phyloP scores from a whole-genome alignment of 2,329 filamentous ascomycete species.

The Dothistroma pini region DNA sequence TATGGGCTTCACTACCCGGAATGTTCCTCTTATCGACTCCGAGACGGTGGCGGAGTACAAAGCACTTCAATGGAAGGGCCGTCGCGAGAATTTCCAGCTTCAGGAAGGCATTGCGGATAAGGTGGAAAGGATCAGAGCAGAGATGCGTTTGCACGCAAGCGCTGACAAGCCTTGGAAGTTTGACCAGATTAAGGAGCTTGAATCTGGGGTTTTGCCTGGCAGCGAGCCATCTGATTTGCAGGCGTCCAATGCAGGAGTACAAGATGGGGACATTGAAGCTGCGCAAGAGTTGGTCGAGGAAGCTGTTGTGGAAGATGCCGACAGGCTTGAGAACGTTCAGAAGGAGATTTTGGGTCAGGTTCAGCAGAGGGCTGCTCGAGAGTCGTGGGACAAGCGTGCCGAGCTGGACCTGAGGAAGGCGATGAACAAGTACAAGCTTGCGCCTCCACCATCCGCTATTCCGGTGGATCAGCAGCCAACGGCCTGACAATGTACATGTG shows the following conservation, averaged over 20 bases:
- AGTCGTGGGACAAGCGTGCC: not conserved
- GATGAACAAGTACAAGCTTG: constrained; percentile 1
- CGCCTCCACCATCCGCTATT: not conserved
- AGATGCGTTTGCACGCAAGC: not conserved
- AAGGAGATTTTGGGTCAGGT: not conserved
- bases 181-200: not conserved
- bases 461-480: not conserved
- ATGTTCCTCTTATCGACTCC: not conserved
- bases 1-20: constrained; percentile 23
- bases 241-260: not conserved
- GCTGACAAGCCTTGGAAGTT: not conserved
- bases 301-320: not conserved
- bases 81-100: not conserved
- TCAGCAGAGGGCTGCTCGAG: not conserved
- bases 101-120: not conserved
- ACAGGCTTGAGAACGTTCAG: not conserved
- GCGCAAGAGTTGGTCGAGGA: not conserved
- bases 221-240: not conserved
- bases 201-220: not conserved
- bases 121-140: constrained; percentile 1
- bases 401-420: not conserved
- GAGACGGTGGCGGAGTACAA: constrained; percentile 1
- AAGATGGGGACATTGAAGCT: not conserved
- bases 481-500: not conserved
- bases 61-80: not conserved